phyloP scores from a whole-genome alignment of 2,329 filamentous ascomycete species.

The Monosporascus sp. region DNA sequence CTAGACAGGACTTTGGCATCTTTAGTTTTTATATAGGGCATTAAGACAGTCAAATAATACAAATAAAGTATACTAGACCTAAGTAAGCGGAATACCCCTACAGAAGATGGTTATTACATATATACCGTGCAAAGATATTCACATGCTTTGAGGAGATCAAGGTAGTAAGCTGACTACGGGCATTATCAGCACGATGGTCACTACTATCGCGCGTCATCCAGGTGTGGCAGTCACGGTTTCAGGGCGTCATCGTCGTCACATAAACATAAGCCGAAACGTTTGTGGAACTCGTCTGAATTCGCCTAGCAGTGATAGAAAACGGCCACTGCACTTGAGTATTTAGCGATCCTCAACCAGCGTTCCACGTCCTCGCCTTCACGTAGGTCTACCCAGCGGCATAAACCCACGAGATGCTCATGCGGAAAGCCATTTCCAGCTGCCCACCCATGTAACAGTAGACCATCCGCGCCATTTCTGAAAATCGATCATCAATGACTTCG shows the following conservation, averaged over 20 bases:
- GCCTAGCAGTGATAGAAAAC: conserved; percentile 50
- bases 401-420: conserved; percentile 46
- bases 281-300: conserved; percentile 56
- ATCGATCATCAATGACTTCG: conserved; percentile 36
- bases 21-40: too few species aligned
- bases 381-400: conserved; percentile 18
- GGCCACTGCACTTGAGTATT: conserved; percentile 50
- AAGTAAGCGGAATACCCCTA: too few species aligned
- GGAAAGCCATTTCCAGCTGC: conserved; percentile 55
- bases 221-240: conserved; percentile 1
- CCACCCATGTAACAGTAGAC: conserved; percentile 46
- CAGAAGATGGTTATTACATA: too few species aligned
- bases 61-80: too few species aligned
- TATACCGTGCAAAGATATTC: too few species aligned
- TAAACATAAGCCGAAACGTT: conserved; percentile 4
- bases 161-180: too few species aligned
- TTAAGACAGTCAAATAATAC: too few species aligned
- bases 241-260: background rate
- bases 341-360: conserved; percentile 59
- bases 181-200: too few species aligned
- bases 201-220: too few species aligned
- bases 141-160: too few species aligned
- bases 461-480: conserved; percentile 24
- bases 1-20: too few species aligned
- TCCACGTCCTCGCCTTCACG: conserved; percentile 55